Conservation (phyloP, 139 green algal genomes). For the Coelastrella sp. region DNA sequence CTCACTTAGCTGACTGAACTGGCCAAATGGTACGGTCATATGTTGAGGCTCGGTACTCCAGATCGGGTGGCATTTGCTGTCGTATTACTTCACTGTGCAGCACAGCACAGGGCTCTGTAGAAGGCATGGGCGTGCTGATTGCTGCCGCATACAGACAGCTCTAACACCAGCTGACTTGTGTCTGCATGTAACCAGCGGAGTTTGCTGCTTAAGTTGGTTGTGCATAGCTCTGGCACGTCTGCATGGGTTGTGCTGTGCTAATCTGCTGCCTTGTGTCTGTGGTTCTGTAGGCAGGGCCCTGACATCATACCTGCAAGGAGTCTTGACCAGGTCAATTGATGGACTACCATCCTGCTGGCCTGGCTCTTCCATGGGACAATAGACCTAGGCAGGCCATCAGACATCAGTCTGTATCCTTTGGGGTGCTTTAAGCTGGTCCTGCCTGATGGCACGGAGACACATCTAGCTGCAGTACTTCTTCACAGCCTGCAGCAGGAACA, state of each 20-base stretch:
- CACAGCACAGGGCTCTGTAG: background rate
- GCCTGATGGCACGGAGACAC: background rate
- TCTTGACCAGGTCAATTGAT: conserved; percentile 8
- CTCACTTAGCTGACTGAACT: background rate
- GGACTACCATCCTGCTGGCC: conserved; percentile 6
- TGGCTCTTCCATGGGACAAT: background rate
- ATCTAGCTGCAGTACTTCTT: background rate
- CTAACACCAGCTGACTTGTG: background rate
- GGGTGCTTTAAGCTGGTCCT: conserved; percentile 27
- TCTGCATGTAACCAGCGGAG: background rate
- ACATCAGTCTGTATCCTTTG: conserved; percentile 25
- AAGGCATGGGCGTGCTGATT: background rate
- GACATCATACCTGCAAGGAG: background rate
- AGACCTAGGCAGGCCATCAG: background rate
- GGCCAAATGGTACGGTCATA: background rate
- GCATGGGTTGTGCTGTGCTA: background rate
- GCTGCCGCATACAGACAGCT: background rate
- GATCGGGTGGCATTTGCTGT: background rate
- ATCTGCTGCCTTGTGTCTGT: background rate
- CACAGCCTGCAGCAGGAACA: conserved; percentile 13
- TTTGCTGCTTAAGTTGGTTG: background rate
- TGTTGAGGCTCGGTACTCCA: background rate
- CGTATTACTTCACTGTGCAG: background rate
- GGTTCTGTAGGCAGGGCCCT: background rate
- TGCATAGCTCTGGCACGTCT: background rate